A percentile compares a stretch with the other conserved stretches of the same genome.
Evolutionary conservation across 345 rosid genomes (phyloP).

Genomic region (Dimocarpus longan): DNA sequence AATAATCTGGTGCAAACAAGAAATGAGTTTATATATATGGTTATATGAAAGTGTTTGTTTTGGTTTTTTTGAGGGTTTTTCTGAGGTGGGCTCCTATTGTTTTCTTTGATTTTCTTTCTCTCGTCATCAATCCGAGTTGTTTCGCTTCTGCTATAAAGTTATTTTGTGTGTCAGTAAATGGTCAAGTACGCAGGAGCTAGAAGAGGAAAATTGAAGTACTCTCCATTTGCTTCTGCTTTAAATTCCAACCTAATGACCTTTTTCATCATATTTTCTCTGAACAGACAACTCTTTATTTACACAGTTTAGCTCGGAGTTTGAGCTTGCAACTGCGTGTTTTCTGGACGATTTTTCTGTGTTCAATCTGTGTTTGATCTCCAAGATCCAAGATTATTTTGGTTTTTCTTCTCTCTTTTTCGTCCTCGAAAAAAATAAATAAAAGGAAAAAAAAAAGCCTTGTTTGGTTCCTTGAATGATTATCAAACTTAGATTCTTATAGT

Average conservation of each 20-base stretch:
- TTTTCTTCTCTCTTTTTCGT: not conserved
- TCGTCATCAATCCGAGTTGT: conserved; percentile 9
- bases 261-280: not conserved
- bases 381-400: conserved; percentile 14
- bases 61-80: not conserved
- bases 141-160: conserved; percentile 1
- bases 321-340: conserved; percentile 21
- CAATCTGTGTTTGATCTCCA: not conserved
- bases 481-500: not conserved
- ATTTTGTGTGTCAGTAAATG: conserved; percentile 15
- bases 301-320: conserved; percentile 21
- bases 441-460: not conserved
- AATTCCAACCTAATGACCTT: conserved; percentile 24
- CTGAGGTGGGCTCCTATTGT: not conserved
- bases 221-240: conserved; percentile 15
- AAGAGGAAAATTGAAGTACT: conserved; percentile 25
- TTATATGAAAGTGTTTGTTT: not conserved
- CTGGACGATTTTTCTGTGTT: conserved; percentile 4
- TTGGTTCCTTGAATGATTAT: not conserved
- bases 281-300: not conserved
- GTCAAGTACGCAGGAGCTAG: conserved; percentile 9
- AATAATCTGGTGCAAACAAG: conserved; percentile 6
- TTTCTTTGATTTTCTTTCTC: not conserved
- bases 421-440: not conserved
- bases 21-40: not conserved